phyloP scores from a whole-genome alignment of 2,329 filamentous ascomycete genomes.

The Parafenestella ontariensis region DNA sequence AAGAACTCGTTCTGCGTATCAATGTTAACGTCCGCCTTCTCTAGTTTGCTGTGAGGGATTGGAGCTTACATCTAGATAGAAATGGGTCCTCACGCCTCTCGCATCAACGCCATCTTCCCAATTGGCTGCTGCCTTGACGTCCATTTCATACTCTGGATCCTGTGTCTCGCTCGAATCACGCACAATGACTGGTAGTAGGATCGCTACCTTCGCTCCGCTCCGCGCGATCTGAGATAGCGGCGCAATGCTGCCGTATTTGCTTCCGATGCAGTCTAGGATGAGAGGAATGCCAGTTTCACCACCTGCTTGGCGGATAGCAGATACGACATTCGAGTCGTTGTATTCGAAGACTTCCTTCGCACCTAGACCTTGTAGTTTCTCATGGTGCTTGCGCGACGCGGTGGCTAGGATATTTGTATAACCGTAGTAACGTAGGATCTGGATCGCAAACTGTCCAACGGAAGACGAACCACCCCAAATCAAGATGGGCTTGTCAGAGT shows the following conservation, averaged over 20 bases:
- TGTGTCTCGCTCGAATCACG: conserved; percentile 58
- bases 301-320: conserved; percentile 31
- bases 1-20: conserved; percentile 60
- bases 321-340: conserved; percentile 37
- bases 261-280: conserved; percentile 46
- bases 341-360: conserved; percentile 53
- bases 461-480: conserved; percentile 56
- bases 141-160: conserved; percentile 63
- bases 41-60: background rate
- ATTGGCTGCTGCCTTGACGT: conserved; percentile 52
- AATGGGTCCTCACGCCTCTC: conserved; percentile 64
- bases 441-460: conserved; percentile 53
- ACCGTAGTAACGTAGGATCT: conserved; percentile 52
- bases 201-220: conserved; percentile 60
- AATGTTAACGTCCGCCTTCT: background rate
- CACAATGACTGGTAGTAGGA: conserved; percentile 67
- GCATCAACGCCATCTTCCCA: conserved; percentile 63
- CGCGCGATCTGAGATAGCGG: conserved; percentile 59
- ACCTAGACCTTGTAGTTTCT: conserved; percentile 47
- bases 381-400: conserved; percentile 49
- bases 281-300: conserved; percentile 29
- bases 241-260: conserved; percentile 33
- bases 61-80: conserved; percentile 57
- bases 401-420: conserved; percentile 50
- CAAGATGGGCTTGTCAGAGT: conserved; percentile 45